Base-by-base conservation (phyloP, 352 stramenopile species). In the Globisporangium viniferum region DNA sequence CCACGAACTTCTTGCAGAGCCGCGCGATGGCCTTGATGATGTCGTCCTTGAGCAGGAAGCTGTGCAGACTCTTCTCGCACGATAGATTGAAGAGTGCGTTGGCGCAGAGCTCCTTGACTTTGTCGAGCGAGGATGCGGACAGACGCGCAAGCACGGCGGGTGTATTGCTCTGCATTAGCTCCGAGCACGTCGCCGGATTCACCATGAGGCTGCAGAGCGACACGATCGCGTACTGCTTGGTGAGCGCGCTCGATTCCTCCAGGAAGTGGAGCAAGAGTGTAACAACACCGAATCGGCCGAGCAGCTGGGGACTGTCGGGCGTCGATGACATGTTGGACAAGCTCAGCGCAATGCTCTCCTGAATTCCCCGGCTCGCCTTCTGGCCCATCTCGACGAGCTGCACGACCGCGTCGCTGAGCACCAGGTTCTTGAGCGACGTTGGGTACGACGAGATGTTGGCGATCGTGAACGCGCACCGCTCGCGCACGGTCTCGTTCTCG, bases 71-170 rank as follows among this genome's bases (percentile, higher is more conserved):
- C 68, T 83, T 85, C 35, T 92, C 82, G 48, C 84, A 91, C 8
- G 86, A 94, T n/a, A 93, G 67, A 39, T 94, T 95, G 66, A 91
- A 92, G 1, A 94, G 73, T 22, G 82, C 82, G n/a, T 86, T 89
- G 12, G 82, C 79, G 31, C 84, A 93, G 5, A 94, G 72, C 31
- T 94, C 88, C 10, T 82, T 79, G 0, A 92, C 80, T 41, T 81
- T 80, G 33, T 92, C 79, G 20, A 83, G 69, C 12, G 79, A 70
- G 1, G 75, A 79, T 15, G 61, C 56, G 0, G 83, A 78, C 18
- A 92, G 69, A 1, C 67, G 75, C 1, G 83, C 79, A 2, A 93
- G 73, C 20, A 89, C 83, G 14, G 76, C 72, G 0, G 81, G 76
- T 4, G 92, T 74, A 63, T 92, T 90, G 68, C 76, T 87, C 58